phyloP scores from a whole-genome alignment of 129 eudicot species.

The Artemisia tridentata region DNA sequence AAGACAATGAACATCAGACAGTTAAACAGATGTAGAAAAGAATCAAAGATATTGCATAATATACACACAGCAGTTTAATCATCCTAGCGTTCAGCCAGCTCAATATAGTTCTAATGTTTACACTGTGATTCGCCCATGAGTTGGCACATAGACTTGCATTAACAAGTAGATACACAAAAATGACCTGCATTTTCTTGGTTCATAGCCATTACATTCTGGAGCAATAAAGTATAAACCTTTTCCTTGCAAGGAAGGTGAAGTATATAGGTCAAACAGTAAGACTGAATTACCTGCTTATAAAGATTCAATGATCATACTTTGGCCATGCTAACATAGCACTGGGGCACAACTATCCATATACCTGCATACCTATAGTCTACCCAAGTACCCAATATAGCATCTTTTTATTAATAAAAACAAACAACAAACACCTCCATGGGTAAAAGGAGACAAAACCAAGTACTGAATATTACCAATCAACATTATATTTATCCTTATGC shows the following conservation, averaged over 20 bases:
- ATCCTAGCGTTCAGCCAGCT: neutral
- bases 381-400: no score
- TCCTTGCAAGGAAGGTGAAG: neutral
- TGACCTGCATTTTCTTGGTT: neutral
- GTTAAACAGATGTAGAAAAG: constrained; percentile 1
- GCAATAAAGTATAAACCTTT: neutral
- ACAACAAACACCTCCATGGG: no score
- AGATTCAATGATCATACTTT: no score
- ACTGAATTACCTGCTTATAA: no score
- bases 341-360: no score
- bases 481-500: no score
- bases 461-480: no score
- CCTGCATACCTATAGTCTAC: no score
- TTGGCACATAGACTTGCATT: neutral
- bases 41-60: constrained; percentile 8
- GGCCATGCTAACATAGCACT: no score
- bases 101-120: neutral
- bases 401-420: no score
- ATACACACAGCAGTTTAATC: neutral
- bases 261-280: neutral
- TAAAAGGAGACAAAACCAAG: no score
- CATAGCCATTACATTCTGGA: neutral
- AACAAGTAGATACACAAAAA: neutral
- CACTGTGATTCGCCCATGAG: neutral
- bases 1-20: constrained; percentile 18